phyloP scores from a whole-genome alignment of 805 yeast species.

The Henningerozyma blattae region DNA sequence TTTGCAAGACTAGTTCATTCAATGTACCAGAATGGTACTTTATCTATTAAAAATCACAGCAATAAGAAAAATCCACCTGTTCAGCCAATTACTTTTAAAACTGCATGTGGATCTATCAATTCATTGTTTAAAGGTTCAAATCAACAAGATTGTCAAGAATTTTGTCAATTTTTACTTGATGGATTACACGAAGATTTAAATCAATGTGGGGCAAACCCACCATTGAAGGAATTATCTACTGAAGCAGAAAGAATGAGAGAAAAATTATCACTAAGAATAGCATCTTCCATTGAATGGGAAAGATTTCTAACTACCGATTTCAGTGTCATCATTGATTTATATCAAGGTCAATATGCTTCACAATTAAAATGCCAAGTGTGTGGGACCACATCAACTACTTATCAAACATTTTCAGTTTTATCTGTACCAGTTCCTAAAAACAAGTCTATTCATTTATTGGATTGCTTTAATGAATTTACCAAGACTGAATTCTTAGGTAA shows the following conservation, averaged over 20 bases:
- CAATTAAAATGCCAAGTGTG: constrained; percentile 66
- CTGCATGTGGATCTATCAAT: constrained; percentile 56
- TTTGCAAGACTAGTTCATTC: constrained; percentile 53
- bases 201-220: constrained; percentile 42
- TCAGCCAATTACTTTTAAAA: constrained; percentile 58
- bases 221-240: constrained; percentile 47
- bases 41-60: constrained; percentile 4
- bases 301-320: constrained; percentile 70
- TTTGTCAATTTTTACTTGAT: constrained; percentile 76
- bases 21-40: constrained; percentile 32
- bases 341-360: constrained; percentile 84
- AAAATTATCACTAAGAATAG: constrained; percentile 58
- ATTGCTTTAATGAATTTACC: constrained; percentile 71
- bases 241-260: constrained; percentile 70
- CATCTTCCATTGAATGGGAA: constrained; percentile 90
- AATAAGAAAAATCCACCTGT: constrained; percentile 18
- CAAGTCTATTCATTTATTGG: constrained; percentile 31
- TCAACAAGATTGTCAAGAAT: constrained; percentile 93
- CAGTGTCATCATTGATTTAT: constrained; percentile 69
- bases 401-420: constrained; percentile 69
- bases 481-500: constrained; percentile 65
- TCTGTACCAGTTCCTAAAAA: constrained; percentile 66
- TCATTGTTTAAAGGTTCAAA: constrained; percentile 68
- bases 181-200: constrained; percentile 90
- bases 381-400: constrained; percentile 71